Base-by-base conservation (phyloP, 83 land plant species). In the Isoetes engelmannii region DNA sequence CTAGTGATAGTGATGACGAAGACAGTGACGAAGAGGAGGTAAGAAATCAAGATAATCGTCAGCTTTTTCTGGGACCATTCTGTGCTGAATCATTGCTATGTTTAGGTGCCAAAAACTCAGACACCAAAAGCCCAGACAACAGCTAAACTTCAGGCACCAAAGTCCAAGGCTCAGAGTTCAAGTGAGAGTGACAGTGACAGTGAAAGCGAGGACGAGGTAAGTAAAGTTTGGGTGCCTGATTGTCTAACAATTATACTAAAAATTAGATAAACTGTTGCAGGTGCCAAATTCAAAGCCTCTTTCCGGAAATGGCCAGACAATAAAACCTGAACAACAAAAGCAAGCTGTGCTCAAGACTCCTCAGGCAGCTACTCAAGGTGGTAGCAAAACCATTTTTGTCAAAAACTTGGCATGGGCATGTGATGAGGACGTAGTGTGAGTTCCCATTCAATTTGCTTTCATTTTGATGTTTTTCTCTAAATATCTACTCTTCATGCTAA, bases 351-450 rank as follows among this genome's bases (percentile, higher is more conserved):
- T 85, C 8, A 78, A 84, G 58, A 85, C 89, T 10, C 92, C 92
- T 10, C 76, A 74, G 19, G 28, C 70, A 72, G 61, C 10, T 45
- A 66, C 69, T 21, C 5, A 47, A 0, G 49, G 69, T 48, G 89
- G 86, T 4, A 69, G 79, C 47, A 88, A 80, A 64, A 91, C 97
- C 4, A 55, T 91, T 4, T 91, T 86, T 74, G 81, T 80, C 57
- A 92, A 92, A 45, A 91, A 91, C 53, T 28, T 91, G 44, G 65
- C 90, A 1, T 91, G 73, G 56, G 41, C 44, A 21, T 68, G 73
- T 59, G 83, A 83, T 43, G 57, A 72, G 45, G 81, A 69, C 57
- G 75, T 71, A 58, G 68, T 91, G 97, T 91, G 84, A 12, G 93
- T 72, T 56, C 1, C 5, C 9, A 5, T 13, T 48, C 4, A 64